Conservation (phyloP, 768 basidiomycete species). For the Mycena kentingensis region DNA sequence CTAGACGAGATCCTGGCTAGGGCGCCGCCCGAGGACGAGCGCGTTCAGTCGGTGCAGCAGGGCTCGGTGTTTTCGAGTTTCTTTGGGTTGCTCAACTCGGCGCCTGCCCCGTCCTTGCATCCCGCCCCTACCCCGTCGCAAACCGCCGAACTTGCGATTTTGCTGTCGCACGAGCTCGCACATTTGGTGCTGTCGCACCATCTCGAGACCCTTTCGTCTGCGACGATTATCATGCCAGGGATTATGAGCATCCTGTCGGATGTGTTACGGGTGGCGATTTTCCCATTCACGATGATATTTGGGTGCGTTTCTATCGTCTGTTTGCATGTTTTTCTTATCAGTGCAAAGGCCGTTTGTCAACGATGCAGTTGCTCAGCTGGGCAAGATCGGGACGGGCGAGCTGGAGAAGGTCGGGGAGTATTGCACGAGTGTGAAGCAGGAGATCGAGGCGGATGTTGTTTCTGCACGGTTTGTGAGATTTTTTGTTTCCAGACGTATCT, state of each 20-base stretch:
- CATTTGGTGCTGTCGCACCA: constrained; percentile 92
- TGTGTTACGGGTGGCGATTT: constrained; percentile 73
- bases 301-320: constrained; percentile 40
- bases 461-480: constrained; percentile 64
- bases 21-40: constrained; percentile 31
- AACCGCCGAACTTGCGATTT: constrained; percentile 83
- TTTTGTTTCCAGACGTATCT: constrained; percentile 7
- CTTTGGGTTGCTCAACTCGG: constrained; percentile 48
- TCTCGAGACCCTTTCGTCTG: constrained; percentile 86
- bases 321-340: not conserved
- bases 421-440: constrained; percentile 81
- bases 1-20: constrained; percentile 79
- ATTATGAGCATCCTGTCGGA: constrained; percentile 78
- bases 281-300: constrained; percentile 87
- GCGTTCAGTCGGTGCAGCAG: constrained; percentile 25
- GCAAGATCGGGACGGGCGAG: constrained; percentile 76
- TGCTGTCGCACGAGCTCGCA: constrained; percentile 91
- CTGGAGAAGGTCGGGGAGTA: constrained; percentile 69
- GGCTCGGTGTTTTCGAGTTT: constrained; percentile 51
- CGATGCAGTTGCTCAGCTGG: constrained; percentile 84
- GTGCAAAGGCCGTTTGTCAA: constrained; percentile 74
- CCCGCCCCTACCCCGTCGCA: constrained; percentile 76
- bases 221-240: constrained; percentile 79
- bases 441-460: constrained; percentile 91
- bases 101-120: constrained; percentile 35